These are phyloP conservation scores for Heliamphora exappendiculata DNA, from an alignment of 148 eudicot genomes.

Conservation along the genomic window DNA sequence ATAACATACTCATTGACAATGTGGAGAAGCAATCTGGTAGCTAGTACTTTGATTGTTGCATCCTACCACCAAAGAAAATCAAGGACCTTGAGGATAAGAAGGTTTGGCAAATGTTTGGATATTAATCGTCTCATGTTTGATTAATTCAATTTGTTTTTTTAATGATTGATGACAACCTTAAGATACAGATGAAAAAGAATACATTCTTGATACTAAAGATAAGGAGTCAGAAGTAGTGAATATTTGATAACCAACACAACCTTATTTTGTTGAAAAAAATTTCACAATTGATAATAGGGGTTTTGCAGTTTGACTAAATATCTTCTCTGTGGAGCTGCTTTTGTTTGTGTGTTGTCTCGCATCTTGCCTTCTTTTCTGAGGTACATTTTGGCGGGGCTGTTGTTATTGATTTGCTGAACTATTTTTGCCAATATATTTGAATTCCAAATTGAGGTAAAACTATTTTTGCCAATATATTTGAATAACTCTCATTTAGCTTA, in stretches of 20 bases:
- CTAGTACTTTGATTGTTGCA: conserved; percentile 70
- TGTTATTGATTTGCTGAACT: too few relatives aligned
- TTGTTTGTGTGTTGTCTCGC: too few relatives aligned
- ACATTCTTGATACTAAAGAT: conserved; percentile 90
- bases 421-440: too few relatives aligned
- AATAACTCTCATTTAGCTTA: too few relatives aligned
- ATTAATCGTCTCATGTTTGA: neutral
- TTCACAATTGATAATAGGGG: neutral
- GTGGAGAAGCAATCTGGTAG: conserved; percentile 83
- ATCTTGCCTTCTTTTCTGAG: too few relatives aligned
- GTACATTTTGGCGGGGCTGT: too few relatives aligned
- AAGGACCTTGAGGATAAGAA: conserved; percentile 93
- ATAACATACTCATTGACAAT: conserved; percentile 85
- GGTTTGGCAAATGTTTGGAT: conserved; percentile 22
- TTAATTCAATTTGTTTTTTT: neutral
- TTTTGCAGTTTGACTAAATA: neutral
- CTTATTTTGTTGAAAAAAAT: neutral
- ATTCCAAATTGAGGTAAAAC: too few relatives aligned
- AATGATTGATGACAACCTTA: conserved; percentile 55
- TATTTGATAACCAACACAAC: neutral
- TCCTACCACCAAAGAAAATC: conserved; percentile 80
- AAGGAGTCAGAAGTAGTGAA: conserved; percentile 73
- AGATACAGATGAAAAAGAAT: conserved; percentile 96
- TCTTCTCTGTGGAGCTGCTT: too few relatives aligned
- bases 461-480: too few relatives aligned